A percentile compares a stretch with the other conserved stretches of the same genome.
Conservation (phyloP, 306 rosid genomes). For the Alnus rubra region DNA sequence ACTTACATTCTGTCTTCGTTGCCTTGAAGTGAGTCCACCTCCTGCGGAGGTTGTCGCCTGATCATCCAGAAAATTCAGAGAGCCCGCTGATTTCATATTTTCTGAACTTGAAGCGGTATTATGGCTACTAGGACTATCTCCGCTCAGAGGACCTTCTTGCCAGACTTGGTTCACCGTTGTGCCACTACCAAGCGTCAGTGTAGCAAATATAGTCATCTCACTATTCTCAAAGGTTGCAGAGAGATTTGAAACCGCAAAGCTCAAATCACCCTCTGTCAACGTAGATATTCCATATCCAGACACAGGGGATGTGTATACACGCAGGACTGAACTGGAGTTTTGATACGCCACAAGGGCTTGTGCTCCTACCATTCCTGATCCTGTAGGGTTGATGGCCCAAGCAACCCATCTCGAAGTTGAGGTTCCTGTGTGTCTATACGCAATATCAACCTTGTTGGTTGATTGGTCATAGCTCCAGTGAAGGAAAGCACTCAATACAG, state of each 20-base stretch:
- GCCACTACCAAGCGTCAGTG: slow-evolving; percentile 35
- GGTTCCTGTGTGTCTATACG: slow-evolving; percentile 49
- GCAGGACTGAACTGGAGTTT: slow-evolving; percentile 27
- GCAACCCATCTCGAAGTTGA: slow-evolving; percentile 53
- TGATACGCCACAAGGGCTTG: slow-evolving; percentile 57
- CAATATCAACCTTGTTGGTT: slow-evolving; percentile 46
- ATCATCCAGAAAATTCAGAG: slow-evolving; percentile 57
- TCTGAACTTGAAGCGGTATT: not conserved
- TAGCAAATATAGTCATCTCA: slow-evolving; percentile 54
- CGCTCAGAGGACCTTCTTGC: slow-evolving; percentile 59
- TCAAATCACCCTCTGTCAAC: slow-evolving; percentile 35
- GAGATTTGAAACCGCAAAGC: slow-evolving; percentile 15
- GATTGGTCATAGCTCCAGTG: slow-evolving; percentile 49
- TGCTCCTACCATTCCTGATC: slow-evolving; percentile 38
- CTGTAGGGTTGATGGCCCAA: slow-evolving; percentile 62
- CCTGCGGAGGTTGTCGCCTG: slow-evolving; percentile 3
- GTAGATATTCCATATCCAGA: fast-evolving
- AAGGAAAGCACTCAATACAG: slow-evolving; percentile 50
- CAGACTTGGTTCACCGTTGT: slow-evolving; percentile 58
- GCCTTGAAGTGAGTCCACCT: slow-evolving; percentile 24
- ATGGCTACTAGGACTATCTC: not conserved
- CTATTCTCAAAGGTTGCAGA: slow-evolving; percentile 26
- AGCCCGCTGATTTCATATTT: slow-evolving; percentile 35
- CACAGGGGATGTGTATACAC: slow-evolving; percentile 34
- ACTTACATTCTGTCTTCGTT: slow-evolving; percentile 57